phyloP scores from a whole-genome alignment of 1,139 yeast genomes.

The Candida frijolesensis region DNA sequence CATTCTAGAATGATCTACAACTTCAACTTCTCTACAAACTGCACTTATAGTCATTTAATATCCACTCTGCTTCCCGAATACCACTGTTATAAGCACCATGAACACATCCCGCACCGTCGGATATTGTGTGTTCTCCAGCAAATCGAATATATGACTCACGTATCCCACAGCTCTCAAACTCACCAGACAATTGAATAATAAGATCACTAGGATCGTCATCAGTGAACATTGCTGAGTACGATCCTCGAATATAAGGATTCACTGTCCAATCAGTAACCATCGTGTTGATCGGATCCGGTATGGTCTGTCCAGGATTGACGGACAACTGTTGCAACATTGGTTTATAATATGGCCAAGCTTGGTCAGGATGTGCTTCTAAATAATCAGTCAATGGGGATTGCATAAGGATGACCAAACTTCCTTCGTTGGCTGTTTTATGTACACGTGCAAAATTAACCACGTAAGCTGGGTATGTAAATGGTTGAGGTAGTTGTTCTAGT shows the following conservation, averaged over 20 bases:
- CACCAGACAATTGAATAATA: slow-evolving; percentile 53
- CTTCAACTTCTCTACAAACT: not conserved
- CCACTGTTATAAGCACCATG: slow-evolving; percentile 82
- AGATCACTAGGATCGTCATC: slow-evolving; percentile 71
- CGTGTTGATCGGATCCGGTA: slow-evolving; percentile 52
- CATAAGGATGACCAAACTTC: slow-evolving; percentile 58
- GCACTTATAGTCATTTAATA: slow-evolving; percentile 25
- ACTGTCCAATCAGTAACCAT: slow-evolving; percentile 69
- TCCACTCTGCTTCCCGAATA: slow-evolving; percentile 62
- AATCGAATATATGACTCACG: slow-evolving; percentile 54
- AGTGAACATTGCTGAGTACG: slow-evolving; percentile 69
- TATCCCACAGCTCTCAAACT: slow-evolving; percentile 51
- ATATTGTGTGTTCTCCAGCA: slow-evolving; percentile 83
- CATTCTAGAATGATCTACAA: slow-evolving; percentile 6
- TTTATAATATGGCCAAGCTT: slow-evolving; percentile 43
- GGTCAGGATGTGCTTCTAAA: slow-evolving; percentile 35
- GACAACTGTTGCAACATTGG: slow-evolving; percentile 36
- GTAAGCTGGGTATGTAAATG: slow-evolving; percentile 33
- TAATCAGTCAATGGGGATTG: slow-evolving; percentile 71
- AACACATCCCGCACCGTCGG: slow-evolving; percentile 83
- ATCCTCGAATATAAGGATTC: slow-evolving; percentile 70
- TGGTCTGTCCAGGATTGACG: slow-evolving; percentile 11
- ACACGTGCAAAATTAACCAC: slow-evolving; percentile 34
- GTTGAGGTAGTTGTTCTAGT: slow-evolving; percentile 22
- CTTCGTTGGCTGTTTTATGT: slow-evolving; percentile 17